Evolutionary conservation across 805 yeast species (phyloP), one percentile per base, ranked within the genome.

Genomic region (Pachysolen tannophilus): DNA sequence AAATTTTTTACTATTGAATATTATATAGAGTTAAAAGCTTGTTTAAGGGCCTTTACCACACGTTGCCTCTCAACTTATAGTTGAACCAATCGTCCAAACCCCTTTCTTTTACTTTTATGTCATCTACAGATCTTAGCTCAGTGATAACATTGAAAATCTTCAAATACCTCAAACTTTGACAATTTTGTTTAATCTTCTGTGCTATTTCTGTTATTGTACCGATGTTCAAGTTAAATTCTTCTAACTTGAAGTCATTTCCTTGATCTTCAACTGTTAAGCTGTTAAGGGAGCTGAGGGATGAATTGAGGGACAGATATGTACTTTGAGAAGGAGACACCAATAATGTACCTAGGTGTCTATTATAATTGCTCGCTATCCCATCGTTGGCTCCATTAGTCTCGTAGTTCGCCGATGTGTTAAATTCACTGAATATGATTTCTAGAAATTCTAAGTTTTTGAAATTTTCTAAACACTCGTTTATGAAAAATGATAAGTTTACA

Each of bases 71-170:
- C 26, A 50, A 32, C 15, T 45, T 45, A 14, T 40, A 28, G 5
- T 39, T 42, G 26, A 51, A 49, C 55, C 56, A 53, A n/a, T 34
- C 34, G 8, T 50, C 46, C 17, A 51, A 35, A 3, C 51, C 49
- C 30, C 41, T 38, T 23, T 43, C 48, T 25, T 49, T 46, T 20
- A 41, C 35, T 13, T 37, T 34, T 16, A 29, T 33, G 16, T 30
- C 35, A 10, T 26, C 27, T 20, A 45, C 33, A 6, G 34, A 37
- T 9, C 28, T 30, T 20, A 48, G 28, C 28, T 48, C 43, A n/a
- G 46, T 30, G 14, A 50, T 41, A 14, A 40, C 37, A 35, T 44
- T 42, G 34, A 46, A 46, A 3, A 46, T 21, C 29, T 42, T 48
- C 23, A 46, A 26, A 23, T 49, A 50, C 25, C 36, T 31, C 17